Percentiles rank a stretch among this genome's conserved stretches.
These are phyloP conservation scores for Pichia cactophila DNA, from an alignment of 1,139 yeast species.

Conservation along the genomic window DNA sequence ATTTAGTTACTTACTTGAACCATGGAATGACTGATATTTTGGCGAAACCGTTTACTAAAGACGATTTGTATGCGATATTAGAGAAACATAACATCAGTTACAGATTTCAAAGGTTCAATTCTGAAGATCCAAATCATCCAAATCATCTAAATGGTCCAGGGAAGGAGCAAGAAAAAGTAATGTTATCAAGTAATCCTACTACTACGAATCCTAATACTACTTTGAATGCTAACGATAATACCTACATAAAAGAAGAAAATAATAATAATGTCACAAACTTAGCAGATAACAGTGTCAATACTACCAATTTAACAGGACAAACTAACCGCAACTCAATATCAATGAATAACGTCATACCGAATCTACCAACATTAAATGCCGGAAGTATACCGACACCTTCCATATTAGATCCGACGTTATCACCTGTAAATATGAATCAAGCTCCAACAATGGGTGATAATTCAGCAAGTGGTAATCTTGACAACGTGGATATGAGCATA, in stretches of 20 bases:
- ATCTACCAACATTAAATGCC: conserved; percentile 1
- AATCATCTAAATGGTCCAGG: not conserved
- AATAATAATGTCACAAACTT: not conserved
- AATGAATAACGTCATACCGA: not conserved
- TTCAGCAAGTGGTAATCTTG: not conserved
- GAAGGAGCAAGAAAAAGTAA: not conserved
- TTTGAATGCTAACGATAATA: not conserved
- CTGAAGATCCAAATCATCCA: not conserved
- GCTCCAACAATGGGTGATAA: not conserved
- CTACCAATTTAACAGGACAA: not conserved
- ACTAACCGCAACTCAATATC: not conserved
- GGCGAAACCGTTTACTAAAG: conserved; percentile 88
- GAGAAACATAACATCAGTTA: conserved; percentile 47
- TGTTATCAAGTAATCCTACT: not conserved
- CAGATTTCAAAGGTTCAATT: conserved; percentile 12
- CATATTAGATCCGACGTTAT: conserved; percentile 7
- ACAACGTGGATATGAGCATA: conserved; percentile 1
- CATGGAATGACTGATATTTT: conserved; percentile 90
- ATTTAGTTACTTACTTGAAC: conserved; percentile 69
- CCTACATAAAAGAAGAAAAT: not conserved
- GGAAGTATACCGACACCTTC: conserved; percentile 8
- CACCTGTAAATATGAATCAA: conserved; percentile 5
- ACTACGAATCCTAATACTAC: not conserved
- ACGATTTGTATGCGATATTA: conserved; percentile 67
- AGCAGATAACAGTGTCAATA: not conserved